A percentile compares a stretch with the other conserved stretches of the same genome.
These are phyloP conservation scores for Danielia reshetovae DNA, from an alignment of 805 yeast species.

Conservation along the genomic window DNA sequence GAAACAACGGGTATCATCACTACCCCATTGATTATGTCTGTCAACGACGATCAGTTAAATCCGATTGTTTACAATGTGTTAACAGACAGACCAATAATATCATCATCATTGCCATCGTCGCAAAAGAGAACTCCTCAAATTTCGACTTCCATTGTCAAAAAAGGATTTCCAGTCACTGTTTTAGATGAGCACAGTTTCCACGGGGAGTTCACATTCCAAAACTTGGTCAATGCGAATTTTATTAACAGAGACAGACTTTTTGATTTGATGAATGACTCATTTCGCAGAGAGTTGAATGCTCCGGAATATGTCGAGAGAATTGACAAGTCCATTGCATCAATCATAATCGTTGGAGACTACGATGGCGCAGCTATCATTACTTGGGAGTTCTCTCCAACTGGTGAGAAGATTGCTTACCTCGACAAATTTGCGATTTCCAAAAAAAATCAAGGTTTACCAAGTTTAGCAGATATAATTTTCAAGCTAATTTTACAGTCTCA, in stretches of 20 bases:
- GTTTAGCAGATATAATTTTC: conserved; percentile 90
- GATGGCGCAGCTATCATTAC: conserved; percentile 95
- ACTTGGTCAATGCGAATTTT: conserved; percentile 32
- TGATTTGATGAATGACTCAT: conserved; percentile 70
- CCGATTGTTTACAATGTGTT: conserved; percentile 87
- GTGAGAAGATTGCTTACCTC: conserved; percentile 60
- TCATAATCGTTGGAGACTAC: conserved; percentile 88
- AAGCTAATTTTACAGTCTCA: conserved; percentile 69
- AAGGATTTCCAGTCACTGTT: conserved; percentile 61
- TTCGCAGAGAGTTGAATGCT: conserved; percentile 62
- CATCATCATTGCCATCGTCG: conserved; percentile 80
- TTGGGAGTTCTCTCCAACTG: conserved; percentile 49
- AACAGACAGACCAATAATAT: conserved; percentile 86
- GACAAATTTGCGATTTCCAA: conserved; percentile 93
- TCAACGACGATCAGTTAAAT: conserved; percentile 52
- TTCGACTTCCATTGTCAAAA: conserved; percentile 74
- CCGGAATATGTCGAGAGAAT: conserved; percentile 66
- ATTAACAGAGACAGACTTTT: conserved; percentile 58
- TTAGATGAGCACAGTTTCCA: conserved; percentile 26
- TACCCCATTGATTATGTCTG: conserved; percentile 70
- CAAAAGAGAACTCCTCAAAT: conserved; percentile 52
- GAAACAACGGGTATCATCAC: conserved; percentile 81
- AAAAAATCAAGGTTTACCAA: conserved; percentile 82
- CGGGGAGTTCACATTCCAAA: conserved; percentile 36
- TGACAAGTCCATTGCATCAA: conserved; percentile 61